A percentile compares a stretch with the other conserved stretches of the same genome.
Conservation (phyloP, 2,329 filamentous ascomycete genomes). For the Monilinia aucupariae region DNA sequence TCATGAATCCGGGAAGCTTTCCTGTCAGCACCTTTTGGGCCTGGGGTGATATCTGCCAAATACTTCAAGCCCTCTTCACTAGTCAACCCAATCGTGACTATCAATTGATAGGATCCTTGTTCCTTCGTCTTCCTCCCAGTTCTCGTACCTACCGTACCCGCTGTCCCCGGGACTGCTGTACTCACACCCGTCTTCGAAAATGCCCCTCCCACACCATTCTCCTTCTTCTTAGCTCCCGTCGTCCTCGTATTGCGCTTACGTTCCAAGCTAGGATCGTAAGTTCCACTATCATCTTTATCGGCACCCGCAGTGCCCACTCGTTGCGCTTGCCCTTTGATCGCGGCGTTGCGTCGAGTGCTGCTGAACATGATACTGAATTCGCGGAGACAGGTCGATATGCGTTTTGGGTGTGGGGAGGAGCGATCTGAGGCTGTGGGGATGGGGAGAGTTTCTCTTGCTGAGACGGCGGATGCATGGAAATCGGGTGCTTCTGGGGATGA, state of each 20-base stretch:
- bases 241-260: not conserved
- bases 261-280: conserved; percentile 27
- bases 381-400: not conserved
- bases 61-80: not conserved
- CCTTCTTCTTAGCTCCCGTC: conserved; percentile 9
- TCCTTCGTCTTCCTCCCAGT: conserved; percentile 11
- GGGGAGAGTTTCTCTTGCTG: conserved; percentile 18
- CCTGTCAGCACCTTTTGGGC: not conserved
- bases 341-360: conserved; percentile 20
- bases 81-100: conserved; percentile 19
- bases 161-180: too few relatives aligned
- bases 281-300: conserved; percentile 32
- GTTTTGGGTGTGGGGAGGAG: conserved; percentile 20
- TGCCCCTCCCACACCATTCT: not conserved
- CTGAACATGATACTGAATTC: conserved; percentile 21
- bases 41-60: not conserved
- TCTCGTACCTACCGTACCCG: not conserved
- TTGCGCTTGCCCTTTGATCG: conserved; percentile 17
- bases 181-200: not conserved
- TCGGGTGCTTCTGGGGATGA: conserved; percentile 27
- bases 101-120: conserved; percentile 9
- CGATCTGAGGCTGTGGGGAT: conserved; percentile 22
- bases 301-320: conserved; percentile 21
- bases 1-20: not conserved
- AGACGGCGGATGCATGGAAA: conserved; percentile 25